Conservation (phyloP, 2,329 filamentous ascomycete genomes). For the Exophiala sp. region DNA sequence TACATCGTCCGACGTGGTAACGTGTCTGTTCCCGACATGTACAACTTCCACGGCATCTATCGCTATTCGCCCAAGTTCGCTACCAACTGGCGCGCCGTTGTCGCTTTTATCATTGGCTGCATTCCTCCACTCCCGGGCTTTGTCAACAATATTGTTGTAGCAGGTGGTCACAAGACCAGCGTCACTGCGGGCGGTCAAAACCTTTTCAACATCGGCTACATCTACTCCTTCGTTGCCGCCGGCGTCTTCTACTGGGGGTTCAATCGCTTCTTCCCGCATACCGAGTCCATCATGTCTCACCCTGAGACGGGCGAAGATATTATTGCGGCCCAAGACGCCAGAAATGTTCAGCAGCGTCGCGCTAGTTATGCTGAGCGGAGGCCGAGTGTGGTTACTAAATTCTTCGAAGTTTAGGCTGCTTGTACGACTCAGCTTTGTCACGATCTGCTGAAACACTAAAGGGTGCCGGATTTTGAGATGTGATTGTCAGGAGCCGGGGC, state of each 20-base stretch:
- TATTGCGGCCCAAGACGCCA: constrained; percentile 24
- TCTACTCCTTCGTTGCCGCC: constrained; percentile 24
- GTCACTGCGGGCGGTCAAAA: constrained; percentile 23
- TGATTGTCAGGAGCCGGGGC: no score
- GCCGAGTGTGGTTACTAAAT: constrained; percentile 14
- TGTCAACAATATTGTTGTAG: constrained; percentile 23
- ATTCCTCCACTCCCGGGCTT: constrained; percentile 45
- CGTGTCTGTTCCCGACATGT: constrained; percentile 24
- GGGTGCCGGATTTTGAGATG: no score
- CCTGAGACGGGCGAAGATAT: constrained; percentile 25
- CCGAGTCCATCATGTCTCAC: constrained; percentile 22
- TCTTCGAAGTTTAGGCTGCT: constrained; percentile 18
- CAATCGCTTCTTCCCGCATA: constrained; percentile 25
- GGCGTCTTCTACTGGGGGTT: constrained; percentile 27
- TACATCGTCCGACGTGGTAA: constrained; percentile 23
- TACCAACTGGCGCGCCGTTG: constrained; percentile 46
- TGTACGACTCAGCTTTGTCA: no score
- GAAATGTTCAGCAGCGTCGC: constrained; percentile 18
- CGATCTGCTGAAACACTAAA: no score
- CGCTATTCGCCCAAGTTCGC: constrained; percentile 22
- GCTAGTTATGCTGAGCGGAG: constrained; percentile 17
- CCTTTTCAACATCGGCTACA: constrained; percentile 23
- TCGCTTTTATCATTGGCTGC: constrained; percentile 25
- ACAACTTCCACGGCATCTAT: constrained; percentile 27
- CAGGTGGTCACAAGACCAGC: constrained; percentile 18